These are phyloP conservation scores for Aspergillus brasiliensis DNA, from an alignment of 2,329 filamentous ascomycete species.

Conservation along the genomic window DNA sequence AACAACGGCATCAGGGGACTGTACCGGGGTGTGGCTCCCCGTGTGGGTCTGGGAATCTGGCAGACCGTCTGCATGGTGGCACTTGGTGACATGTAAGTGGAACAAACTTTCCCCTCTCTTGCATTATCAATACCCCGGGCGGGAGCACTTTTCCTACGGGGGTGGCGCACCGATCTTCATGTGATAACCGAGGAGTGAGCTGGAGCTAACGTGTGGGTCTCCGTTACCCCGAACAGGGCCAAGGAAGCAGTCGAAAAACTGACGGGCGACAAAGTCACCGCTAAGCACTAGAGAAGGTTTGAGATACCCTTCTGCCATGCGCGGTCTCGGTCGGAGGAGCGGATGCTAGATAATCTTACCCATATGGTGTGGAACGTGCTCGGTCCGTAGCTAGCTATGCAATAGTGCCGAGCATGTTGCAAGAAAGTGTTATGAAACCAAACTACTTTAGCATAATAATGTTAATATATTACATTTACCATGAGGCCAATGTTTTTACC, in stretches of 20 bases:
- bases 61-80: slow-evolving; percentile 99
- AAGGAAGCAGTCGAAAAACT: slow-evolving; percentile 68
- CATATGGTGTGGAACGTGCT: not conserved
- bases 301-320: slow-evolving; percentile 41
- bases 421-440: not conserved
- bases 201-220: slow-evolving; percentile 34
- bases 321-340: slow-evolving; percentile 6
- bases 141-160: slow-evolving; percentile 4
- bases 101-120: slow-evolving; percentile 7
- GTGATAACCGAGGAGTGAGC: slow-evolving; percentile 28
- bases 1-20: slow-evolving; percentile 87
- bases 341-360: not conserved
- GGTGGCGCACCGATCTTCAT: slow-evolving; percentile 18
- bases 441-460: slow-evolving; percentile 1
- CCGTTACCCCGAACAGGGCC: slow-evolving; percentile 50
- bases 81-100: slow-evolving; percentile 89
- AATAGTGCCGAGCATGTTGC: slow-evolving; percentile 1
- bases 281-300: slow-evolving; percentile 61
- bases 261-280: slow-evolving; percentile 64
- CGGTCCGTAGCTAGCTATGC: not conserved
- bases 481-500: not conserved
- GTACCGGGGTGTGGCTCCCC: slow-evolving; percentile 91
- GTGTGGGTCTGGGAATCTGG: slow-evolving; percentile 95
- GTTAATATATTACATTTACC: not conserved
- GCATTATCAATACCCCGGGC: not conserved